These are phyloP conservation scores for Volvox carteri DNA, from an alignment of 163 green algal genomes.

Conservation along the genomic window DNA sequence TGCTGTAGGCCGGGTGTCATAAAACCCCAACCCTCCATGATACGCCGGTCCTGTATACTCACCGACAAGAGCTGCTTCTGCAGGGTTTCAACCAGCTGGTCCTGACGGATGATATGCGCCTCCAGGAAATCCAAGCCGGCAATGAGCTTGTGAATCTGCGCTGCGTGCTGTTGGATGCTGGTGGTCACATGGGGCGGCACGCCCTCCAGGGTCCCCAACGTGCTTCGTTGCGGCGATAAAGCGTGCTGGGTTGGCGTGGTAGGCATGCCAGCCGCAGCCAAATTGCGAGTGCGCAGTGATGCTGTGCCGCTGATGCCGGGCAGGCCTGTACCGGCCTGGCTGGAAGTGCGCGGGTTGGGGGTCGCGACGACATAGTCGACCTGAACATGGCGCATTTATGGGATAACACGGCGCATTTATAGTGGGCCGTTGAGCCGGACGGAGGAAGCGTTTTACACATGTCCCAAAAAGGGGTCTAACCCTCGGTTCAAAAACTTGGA, in stretches of 20 bases:
- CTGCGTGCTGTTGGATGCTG: conserved; percentile 61
- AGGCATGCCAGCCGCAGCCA: conserved; percentile 10
- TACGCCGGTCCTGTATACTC: no score
- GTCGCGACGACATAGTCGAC: conserved; percentile 40
- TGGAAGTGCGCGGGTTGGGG: neutral
- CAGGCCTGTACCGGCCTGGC: neutral
- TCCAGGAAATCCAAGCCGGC: conserved; percentile 67
- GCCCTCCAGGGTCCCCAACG: neutral
- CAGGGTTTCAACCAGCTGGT: conserved; percentile 60
- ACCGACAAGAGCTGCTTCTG: conserved; percentile 58
- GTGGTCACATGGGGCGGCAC: conserved; percentile 36
- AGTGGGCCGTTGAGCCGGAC: no score
- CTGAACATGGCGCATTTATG: neutral
- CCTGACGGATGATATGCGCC: conserved; percentile 63
- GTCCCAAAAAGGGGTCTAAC: no score
- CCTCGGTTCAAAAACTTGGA: no score
- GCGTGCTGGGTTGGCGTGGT: neutral
- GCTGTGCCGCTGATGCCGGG: neutral
- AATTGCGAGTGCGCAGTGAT: neutral
- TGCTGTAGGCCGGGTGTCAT: no score
- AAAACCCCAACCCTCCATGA: no score
- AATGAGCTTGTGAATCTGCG: conserved; percentile 67
- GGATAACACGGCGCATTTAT: no score
- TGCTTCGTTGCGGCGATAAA: neutral
- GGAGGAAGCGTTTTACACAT: no score